Conservation (phyloP, 306 rosid genomes). For the Cucurbita moschata region DNA sequence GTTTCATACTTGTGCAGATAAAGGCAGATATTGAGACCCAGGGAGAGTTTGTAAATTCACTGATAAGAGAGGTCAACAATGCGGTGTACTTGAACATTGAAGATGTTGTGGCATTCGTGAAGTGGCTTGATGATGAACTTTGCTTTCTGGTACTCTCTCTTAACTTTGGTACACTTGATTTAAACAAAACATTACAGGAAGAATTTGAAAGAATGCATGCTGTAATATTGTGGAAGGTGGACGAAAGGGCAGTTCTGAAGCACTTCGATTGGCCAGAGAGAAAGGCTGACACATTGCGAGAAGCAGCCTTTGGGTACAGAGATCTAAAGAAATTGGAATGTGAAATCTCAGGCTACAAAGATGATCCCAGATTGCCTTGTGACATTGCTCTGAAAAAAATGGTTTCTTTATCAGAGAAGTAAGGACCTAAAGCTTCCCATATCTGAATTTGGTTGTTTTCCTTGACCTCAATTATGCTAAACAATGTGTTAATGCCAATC, state of each 20-base stretch:
- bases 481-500: not conserved
- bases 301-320: slow-evolving; percentile 81
- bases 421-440: slow-evolving; percentile 7
- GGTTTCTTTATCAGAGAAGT: slow-evolving; percentile 88
- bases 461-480: not conserved
- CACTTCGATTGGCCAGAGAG: slow-evolving; percentile 98
- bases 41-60: slow-evolving; percentile 88
- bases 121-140: slow-evolving; percentile 97
- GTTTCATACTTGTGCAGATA: slow-evolving; percentile 38
- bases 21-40: slow-evolving; percentile 95
- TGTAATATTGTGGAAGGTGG: slow-evolving; percentile 45
- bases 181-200: not conserved
- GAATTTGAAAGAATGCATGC: not conserved
- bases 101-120: slow-evolving; percentile 89
- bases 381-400: slow-evolving; percentile 79
- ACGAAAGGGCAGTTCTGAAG: slow-evolving; percentile 91
- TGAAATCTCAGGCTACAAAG: slow-evolving; percentile 78
- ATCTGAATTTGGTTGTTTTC: not conserved
- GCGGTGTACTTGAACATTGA: slow-evolving; percentile 77
- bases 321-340: slow-evolving; percentile 74
- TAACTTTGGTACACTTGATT: not conserved
- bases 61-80: slow-evolving; percentile 78
- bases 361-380: slow-evolving; percentile 55
- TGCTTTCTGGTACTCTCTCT: slow-evolving; percentile 78
- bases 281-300: slow-evolving; percentile 91